Percentiles rank a stretch among this genome's conserved stretches.
Conservation (phyloP, 2,329 filamentous ascomycete genomes). For the Bipolaris sorokiniana region DNA sequence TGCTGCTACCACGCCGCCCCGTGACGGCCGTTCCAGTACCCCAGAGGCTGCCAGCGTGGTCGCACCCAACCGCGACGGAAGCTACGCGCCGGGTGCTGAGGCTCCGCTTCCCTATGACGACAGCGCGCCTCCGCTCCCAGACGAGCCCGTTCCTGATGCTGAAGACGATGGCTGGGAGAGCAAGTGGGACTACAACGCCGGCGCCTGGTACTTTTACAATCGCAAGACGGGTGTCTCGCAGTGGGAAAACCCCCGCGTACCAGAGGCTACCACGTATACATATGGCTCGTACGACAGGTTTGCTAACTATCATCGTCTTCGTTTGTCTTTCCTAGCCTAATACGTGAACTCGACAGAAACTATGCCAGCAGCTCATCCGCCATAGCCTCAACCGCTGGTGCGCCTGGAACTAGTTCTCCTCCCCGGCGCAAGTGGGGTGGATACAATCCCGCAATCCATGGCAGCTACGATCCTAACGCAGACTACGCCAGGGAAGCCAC, state of each 20-base stretch:
- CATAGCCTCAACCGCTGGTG: slow-evolving; percentile 35
- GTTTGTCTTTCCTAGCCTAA: slow-evolving; percentile 40
- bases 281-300: slow-evolving; percentile 46
- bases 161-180: slow-evolving; percentile 78
- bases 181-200: slow-evolving; percentile 72
- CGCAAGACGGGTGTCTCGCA: slow-evolving; percentile 74
- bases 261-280: slow-evolving; percentile 49
- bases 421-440: slow-evolving; percentile 64
- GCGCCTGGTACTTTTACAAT: slow-evolving; percentile 85
- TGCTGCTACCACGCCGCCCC: slow-evolving; percentile 13
- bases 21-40: slow-evolving; percentile 15
- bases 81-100: slow-evolving; percentile 15
- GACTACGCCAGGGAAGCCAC: slow-evolving; percentile 72
- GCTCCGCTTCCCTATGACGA: slow-evolving; percentile 38
- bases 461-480: slow-evolving; percentile 94
- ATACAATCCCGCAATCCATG: slow-evolving; percentile 96
- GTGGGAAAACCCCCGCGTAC: slow-evolving; percentile 85
- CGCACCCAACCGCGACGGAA: slow-evolving; percentile 15
- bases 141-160: slow-evolving; percentile 53
- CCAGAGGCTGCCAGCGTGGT: slow-evolving; percentile 12
- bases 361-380: slow-evolving; percentile 35
- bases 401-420: slow-evolving; percentile 42
- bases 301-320: slow-evolving; percentile 41
- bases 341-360: slow-evolving; percentile 35
- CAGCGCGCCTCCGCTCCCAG: slow-evolving; percentile 52